These are phyloP conservation scores for Penicillium daleae DNA, from an alignment of 495 filamentous ascomycete genomes.

Conservation along the genomic window DNA sequence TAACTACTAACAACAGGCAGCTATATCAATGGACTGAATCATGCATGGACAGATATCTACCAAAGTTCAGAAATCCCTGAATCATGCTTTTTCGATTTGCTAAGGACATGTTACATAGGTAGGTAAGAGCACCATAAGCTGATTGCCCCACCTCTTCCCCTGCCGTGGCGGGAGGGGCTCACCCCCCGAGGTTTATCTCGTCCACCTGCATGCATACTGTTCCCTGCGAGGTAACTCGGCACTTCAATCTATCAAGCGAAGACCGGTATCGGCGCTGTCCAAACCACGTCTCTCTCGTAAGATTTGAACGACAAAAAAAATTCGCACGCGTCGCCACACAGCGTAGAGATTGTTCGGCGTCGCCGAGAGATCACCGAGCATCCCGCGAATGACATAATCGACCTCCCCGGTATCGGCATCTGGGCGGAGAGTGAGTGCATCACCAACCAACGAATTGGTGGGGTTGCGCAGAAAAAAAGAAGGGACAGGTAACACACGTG, in stretches of 20 bases:
- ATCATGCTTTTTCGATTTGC: neutral
- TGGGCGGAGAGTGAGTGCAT: conserved; percentile 21
- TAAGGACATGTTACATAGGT: no score
- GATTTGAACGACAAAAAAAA: neutral
- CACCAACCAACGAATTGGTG: conserved; percentile 21
- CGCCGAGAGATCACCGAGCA: conserved; percentile 17
- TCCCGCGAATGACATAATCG: conserved; percentile 21
- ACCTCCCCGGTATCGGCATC: conserved; percentile 26
- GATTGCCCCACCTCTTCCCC: neutral
- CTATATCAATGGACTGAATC: neutral
- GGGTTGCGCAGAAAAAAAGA: conserved; percentile 8
- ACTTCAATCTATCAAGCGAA: neutral
- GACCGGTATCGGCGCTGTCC: neutral
- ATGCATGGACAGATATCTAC: neutral
- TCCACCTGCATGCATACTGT: neutral
- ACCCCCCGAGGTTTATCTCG: neutral
- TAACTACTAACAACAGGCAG: no score
- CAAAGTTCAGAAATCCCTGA: neutral
- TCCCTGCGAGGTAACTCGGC: neutral
- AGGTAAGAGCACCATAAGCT: neutral
- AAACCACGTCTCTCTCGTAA: neutral
- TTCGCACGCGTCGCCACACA: neutral
- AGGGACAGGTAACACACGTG: conserved; percentile 13
- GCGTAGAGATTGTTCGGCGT: conserved; percentile 5
- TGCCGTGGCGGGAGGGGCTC: neutral